Percentiles rank a stretch among this genome's conserved stretches.
phyloP scores from a whole-genome alignment of 2,329 filamentous ascomycete species.

The Fusarium begoniae region DNA sequence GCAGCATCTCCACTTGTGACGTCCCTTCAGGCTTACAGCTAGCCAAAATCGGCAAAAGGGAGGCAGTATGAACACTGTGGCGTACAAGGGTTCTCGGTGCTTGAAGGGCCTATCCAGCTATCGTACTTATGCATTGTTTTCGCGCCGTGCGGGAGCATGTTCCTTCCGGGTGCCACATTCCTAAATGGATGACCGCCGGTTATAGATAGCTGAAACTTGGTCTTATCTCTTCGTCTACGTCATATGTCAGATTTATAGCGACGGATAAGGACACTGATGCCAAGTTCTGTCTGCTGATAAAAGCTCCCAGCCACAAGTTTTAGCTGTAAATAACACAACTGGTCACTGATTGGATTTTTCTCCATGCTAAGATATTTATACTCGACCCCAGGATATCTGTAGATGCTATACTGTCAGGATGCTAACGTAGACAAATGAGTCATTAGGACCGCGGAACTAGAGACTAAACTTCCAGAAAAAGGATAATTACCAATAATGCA shows the following conservation, averaged over 20 bases:
- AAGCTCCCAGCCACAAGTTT: neutral
- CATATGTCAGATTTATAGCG: neutral
- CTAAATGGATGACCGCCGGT: neutral
- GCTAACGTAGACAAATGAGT: too few species aligned
- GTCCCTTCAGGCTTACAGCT: neutral
- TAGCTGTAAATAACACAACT: neutral
- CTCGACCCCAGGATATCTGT: too few species aligned
- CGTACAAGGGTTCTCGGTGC: neutral
- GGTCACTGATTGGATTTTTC: too few species aligned
- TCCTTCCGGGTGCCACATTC: neutral
- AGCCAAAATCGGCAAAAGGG: neutral
- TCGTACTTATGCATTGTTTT: neutral
- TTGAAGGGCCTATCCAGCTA: neutral
- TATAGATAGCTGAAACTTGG: neutral
- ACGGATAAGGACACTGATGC: neutral
- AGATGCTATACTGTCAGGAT: too few species aligned
- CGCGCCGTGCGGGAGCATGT: neutral
- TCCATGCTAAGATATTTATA: too few species aligned
- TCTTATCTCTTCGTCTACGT: neutral
- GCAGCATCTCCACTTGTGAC: neutral
- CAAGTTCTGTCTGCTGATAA: neutral
- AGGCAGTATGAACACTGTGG: neutral
- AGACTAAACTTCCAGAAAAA: too few species aligned
- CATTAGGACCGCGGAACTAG: too few species aligned
- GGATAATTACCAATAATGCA: too few species aligned